Conservation (phyloP, 106 monocot genomes). For the Triglochin maritima region DNA sequence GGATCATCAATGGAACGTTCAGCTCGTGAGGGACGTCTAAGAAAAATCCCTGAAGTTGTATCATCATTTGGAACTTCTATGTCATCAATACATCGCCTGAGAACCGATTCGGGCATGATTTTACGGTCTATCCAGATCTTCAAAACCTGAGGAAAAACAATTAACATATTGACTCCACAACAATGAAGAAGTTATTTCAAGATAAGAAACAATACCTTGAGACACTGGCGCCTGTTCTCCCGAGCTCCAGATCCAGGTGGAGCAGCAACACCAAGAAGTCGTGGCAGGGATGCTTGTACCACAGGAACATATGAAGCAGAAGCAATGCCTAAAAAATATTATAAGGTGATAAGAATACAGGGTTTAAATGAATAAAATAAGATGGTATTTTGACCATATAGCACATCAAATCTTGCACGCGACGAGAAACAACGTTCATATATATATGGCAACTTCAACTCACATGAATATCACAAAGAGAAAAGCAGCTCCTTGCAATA, state of each 20-base stretch:
- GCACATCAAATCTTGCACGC: no score
- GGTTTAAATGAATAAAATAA: no score
- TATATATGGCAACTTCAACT: no score
- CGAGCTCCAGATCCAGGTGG: constrained; percentile 71
- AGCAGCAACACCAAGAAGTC: constrained; percentile 85
- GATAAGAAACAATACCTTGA: constrained; percentile 45
- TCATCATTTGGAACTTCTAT: constrained; percentile 81
- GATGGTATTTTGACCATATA: no score
- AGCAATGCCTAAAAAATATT: constrained; percentile 49
- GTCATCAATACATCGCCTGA: constrained; percentile 67
- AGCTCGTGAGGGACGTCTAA: constrained; percentile 73
- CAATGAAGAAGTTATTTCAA: neutral
- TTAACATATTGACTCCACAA: neutral
- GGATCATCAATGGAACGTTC: constrained; percentile 95
- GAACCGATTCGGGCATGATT: constrained; percentile 77
- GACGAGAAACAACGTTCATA: no score
- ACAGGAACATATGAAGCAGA: constrained; percentile 73
- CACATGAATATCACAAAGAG: no score
- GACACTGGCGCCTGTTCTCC: constrained; percentile 93
- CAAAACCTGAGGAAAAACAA: constrained; percentile 40
- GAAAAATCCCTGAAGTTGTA: constrained; percentile 31
- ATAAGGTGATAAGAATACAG: neutral
- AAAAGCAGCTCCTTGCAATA: no score
- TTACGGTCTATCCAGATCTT: constrained; percentile 87
- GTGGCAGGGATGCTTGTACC: constrained; percentile 75